Evolutionary conservation across 805 yeast genomes (phyloP), one percentile per base, ranked within the genome.

Genomic region (Sungouiozyma intestinalis): DNA sequence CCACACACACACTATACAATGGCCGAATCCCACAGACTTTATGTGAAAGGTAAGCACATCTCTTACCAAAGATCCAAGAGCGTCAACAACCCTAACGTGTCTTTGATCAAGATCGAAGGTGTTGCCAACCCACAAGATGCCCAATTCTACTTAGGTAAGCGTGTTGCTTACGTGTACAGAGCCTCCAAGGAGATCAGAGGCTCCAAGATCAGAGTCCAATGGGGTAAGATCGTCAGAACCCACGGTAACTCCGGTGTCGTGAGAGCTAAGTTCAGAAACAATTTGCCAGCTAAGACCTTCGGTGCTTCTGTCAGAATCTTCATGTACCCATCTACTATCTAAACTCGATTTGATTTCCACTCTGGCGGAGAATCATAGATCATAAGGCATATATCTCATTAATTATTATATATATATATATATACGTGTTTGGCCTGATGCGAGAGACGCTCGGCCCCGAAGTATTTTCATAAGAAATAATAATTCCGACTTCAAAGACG

Each of bases 321-420:
- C 94, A 87, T 90, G 73, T 90, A 90, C 84, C 97, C 97, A 76
- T 88, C 97, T 57, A 87, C 81, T 94, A 90, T 90, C 85, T 90
- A 88, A 84, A 11, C 36, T 32, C n/a, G n/a, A n/a, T n/a, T n/a
- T n/a, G n/a, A n/a, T n/a, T n/a, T n/a, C n/a, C n/a, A 33, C 4
- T 19, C 11, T 11, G 11, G 11, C 6, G 9, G 11, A 24, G 29
- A 24, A 24, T 24, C 11, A 24, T 24, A 24, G 29, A 24, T 24
- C 29, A 24, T 24, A 24, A 24, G 29, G 29, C 29, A 24, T 24
- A 24, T 24, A 24, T n/a, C 29, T 24, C 29, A 24, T 24, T 24
- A 24, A 24, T 24, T 24, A 24, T 24, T 24, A 24, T 24, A 24
- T 24, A 24, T 24, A 24, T 24, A 24, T 24, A 24, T 6, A 24